phyloP scores from a whole-genome alignment of 2,329 filamentous ascomycete species.

The Chaetomiaceae sp. region DNA sequence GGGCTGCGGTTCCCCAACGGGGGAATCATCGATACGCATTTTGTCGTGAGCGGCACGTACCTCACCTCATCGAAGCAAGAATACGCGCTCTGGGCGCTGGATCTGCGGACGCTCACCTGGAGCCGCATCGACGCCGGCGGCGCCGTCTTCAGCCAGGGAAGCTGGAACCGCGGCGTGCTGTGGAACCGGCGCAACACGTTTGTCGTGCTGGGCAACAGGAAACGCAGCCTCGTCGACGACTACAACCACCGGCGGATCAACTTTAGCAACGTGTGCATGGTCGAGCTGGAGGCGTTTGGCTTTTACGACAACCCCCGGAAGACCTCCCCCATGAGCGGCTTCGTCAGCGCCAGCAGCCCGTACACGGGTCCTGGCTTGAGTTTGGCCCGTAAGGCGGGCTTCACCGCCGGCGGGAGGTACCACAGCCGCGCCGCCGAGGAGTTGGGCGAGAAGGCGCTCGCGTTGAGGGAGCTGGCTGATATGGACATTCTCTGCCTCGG shows the following conservation, averaged over 20 bases:
- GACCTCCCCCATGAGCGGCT: constrained; percentile 72
- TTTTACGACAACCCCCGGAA: constrained; percentile 93
- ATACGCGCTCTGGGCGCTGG: constrained; percentile 93
- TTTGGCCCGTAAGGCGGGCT: constrained; percentile 55
- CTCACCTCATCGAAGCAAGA: constrained; percentile 97
- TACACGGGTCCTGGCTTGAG: constrained; percentile 55
- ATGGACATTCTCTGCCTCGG: constrained; percentile 95
- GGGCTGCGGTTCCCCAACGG: constrained; percentile 94
- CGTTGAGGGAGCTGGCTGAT: constrained; percentile 80
- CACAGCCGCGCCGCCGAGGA: constrained; percentile 78
- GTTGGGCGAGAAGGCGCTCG: constrained; percentile 74
- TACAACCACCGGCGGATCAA: constrained; percentile 98
- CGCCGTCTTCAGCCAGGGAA: constrained; percentile 91
- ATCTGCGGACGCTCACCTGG: constrained; percentile 85
- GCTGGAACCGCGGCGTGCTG: constrained; percentile 92
- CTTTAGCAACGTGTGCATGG: constrained; percentile 93
- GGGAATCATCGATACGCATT: constrained; percentile 90
- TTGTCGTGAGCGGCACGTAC: constrained; percentile 96
- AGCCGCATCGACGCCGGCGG: constrained; percentile 92
- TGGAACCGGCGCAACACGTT: constrained; percentile 95
- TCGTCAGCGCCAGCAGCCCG: constrained; percentile 75
- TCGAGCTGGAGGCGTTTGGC: constrained; percentile 94
- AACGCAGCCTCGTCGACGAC: constrained; percentile 90
- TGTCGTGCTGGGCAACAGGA: constrained; percentile 90
- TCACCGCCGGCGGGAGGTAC: constrained; percentile 69